Evolutionary conservation across 305 asterid genomes (phyloP).

Genomic region (Vinca major): DNA sequence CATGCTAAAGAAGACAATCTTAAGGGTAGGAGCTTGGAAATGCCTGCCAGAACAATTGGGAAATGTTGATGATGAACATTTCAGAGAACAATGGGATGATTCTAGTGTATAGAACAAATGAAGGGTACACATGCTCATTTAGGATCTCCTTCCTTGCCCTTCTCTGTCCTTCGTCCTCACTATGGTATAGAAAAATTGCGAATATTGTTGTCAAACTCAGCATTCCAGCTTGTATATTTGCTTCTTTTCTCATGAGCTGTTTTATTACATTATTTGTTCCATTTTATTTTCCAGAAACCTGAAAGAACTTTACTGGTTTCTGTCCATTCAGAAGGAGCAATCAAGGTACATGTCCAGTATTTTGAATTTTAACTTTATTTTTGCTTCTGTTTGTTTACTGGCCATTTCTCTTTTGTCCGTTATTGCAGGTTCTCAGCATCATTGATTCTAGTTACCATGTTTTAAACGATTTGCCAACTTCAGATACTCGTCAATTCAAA

Average conservation of each 20-base stretch:
- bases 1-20: not conserved
- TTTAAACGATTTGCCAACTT: slow-evolving; percentile 57
- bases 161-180: too few species aligned
- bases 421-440: slow-evolving; percentile 74
- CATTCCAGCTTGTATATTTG: not conserved
- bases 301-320: slow-evolving; percentile 73
- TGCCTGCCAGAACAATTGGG: not conserved
- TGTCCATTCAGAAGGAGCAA: slow-evolving; percentile 95
- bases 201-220: not conserved
- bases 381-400: slow-evolving; percentile 20
- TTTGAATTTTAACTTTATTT: slow-evolving; percentile 14
- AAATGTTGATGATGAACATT: not conserved
- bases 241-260: not conserved
- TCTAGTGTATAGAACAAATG: not conserved
- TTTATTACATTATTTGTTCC: slow-evolving; percentile 11
- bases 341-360: slow-evolving; percentile 46
- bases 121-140: not conserved
- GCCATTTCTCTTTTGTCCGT: slow-evolving; percentile 11
- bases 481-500: slow-evolving; percentile 41
- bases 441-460: slow-evolving; percentile 80
- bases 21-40: not conserved
- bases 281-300: slow-evolving; percentile 60
- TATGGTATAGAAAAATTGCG: too few species aligned
- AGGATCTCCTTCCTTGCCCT: too few species aligned
- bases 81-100: not conserved